Base-by-base conservation (phyloP, 2,329 filamentous ascomycete species). In the Paracamarosporium sp. region DNA sequence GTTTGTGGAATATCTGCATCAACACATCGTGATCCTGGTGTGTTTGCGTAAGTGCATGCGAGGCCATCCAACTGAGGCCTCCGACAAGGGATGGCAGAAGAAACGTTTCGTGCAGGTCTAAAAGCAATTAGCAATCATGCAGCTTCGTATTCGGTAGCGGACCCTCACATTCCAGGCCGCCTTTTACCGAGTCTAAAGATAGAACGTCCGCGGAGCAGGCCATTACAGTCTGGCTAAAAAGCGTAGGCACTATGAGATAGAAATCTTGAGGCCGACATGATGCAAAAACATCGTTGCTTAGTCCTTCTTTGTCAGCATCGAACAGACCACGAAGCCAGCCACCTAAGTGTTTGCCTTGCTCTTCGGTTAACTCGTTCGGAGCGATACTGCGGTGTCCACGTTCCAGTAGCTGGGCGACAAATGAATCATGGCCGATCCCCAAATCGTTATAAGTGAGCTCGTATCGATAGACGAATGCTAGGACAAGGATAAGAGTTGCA, bases 191-290 rank as follows among this genome's bases (percentile, higher is more conserved):
- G 36, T 93, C 89, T 43, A 92, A 85, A 1, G 84, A 84, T 4
- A 96, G 76, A 38, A 86, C 81, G 5, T 87, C 87, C 1, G 83
- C 82, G n/a, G 85, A 85, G 63, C 87, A 88, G 1, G 90, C 91
- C 33, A 90, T 79, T 0, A 92, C 85, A 40, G 90, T 91, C 64
- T 92, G 89, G 63, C 89, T 85, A 70, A 94, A 93, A 0, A 95
- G 78, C 0, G 90, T 89, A 1, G 92, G 90, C 13, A 93, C 87
- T 4, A 95, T 82, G 17, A 91, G 79, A 67, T 94, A 94, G 71
- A 95, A 95, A 36, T 93, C 88, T 69, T 93, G 91, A 1, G 92
- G 92, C 1, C 89, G 88, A 66, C 91, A 95, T 1, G 90, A 90
- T 8, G 90, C 88, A 86, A 94, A 91, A 7, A 94, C 80, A 56